Percentiles rank a stretch among this genome's conserved stretches.
Conservation (phyloP, 2,329 filamentous ascomycete species). For the Cladobotryum protrusum region DNA sequence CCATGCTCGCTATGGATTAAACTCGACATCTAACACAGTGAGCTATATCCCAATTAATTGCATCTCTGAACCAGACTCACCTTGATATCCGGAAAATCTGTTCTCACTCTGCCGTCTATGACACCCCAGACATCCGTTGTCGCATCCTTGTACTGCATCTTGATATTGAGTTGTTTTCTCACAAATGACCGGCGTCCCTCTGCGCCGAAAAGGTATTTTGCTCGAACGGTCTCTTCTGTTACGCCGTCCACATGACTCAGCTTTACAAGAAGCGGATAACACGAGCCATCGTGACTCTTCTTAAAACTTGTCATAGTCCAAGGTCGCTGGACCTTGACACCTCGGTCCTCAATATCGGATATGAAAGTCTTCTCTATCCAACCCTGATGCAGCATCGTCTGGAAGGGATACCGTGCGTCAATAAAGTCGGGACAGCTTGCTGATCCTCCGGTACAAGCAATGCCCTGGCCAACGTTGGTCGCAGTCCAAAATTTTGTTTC, state of each 20-base stretch:
- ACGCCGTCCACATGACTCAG: conserved; percentile 72
- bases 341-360: conserved; percentile 56
- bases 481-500: conserved; percentile 71
- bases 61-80: conserved; percentile 45
- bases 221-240: conserved; percentile 57
- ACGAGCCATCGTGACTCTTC: conserved; percentile 47
- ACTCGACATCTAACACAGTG: too few relatives aligned
- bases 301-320: conserved; percentile 58
- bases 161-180: conserved; percentile 59
- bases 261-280: conserved; percentile 75
- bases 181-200: conserved; percentile 65
- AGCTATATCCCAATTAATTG: conserved; percentile 49
- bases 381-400: conserved; percentile 65
- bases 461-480: conserved; percentile 46
- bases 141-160: conserved; percentile 64
- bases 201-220: conserved; percentile 66
- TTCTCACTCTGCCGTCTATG: conserved; percentile 66
- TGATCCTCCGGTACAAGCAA: conserved; percentile 66
- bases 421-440: conserved; percentile 83
- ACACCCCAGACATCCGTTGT: conserved; percentile 70
- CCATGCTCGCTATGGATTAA: conserved; percentile 64
- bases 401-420: conserved; percentile 64
- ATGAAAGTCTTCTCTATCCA: conserved; percentile 66
- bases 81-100: conserved; percentile 73
- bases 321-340: conserved; percentile 55